Conservation (phyloP, 2,329 filamentous ascomycete genomes). For the Colletotrichum sp. region DNA sequence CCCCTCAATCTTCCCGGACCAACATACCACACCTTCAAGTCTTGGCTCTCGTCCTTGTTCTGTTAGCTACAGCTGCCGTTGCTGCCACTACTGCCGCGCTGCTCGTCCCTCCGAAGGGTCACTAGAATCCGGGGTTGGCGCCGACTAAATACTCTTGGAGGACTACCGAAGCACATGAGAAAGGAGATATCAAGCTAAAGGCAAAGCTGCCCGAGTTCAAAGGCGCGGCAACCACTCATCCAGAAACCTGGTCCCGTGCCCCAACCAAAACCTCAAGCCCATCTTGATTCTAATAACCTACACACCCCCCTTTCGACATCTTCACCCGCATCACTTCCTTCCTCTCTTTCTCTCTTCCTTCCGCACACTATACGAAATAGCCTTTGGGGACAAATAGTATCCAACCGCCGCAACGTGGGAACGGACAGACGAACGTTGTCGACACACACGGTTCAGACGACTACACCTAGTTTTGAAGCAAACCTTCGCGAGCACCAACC, state of each 20-base stretch:
- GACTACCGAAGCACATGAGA: background rate
- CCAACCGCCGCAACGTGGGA: background rate
- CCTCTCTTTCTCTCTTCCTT: background rate
- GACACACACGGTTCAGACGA: background rate
- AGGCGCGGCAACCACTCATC: background rate
- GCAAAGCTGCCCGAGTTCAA: background rate
- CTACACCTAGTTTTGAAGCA: background rate
- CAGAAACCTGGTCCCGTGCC: background rate
- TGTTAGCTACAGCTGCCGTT: background rate
- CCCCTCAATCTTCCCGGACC: background rate
- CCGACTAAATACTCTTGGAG: background rate
- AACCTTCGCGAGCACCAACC: background rate
- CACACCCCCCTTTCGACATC: background rate
- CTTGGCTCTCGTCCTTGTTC: background rate
- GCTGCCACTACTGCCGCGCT: background rate
- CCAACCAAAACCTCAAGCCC: background rate
- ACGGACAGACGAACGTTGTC: background rate
- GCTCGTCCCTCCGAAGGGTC: background rate
- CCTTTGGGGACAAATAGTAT: background rate
- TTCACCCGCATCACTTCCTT: background rate
- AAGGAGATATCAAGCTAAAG: background rate
- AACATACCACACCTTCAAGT: background rate
- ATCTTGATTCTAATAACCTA: background rate
- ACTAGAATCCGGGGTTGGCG: constrained; percentile 17
- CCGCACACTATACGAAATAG: background rate